Percentiles rank a stretch among this genome's conserved stretches.
Evolutionary conservation across 371 early-diverging fungal genomes (phyloP).

Genomic region (Choanephora cucurbitarum): DNA sequence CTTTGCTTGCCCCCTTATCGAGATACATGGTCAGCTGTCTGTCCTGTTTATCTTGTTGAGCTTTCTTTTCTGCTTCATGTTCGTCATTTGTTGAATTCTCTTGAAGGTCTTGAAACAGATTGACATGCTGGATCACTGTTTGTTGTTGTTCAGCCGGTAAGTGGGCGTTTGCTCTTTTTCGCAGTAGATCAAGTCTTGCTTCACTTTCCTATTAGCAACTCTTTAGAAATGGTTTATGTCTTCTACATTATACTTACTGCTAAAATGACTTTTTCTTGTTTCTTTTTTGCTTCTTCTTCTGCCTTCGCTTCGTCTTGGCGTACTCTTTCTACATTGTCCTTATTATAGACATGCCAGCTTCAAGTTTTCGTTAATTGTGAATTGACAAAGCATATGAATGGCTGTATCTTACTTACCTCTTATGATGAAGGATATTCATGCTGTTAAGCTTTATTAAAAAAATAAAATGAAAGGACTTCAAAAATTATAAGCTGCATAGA

Average conservation of each 20-base stretch:
- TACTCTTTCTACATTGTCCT: constrained; percentile 70
- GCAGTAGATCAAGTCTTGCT: constrained; percentile 48
- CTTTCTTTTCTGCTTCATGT: constrained; percentile 58
- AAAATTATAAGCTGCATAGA: not conserved
- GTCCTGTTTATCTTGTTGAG: constrained; percentile 58
- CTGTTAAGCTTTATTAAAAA: not conserved
- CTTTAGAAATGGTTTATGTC: no score
- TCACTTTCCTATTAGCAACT: constrained; percentile 59
- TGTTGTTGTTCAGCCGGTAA: constrained; percentile 1
- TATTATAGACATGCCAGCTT: constrained; percentile 81
- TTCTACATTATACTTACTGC: constrained; percentile 39
- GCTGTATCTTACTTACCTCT: no score
- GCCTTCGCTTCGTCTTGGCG: constrained; percentile 71
- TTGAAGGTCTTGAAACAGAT: constrained; percentile 59
- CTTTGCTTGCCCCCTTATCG: constrained; percentile 44
- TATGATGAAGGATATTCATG: constrained; percentile 76
- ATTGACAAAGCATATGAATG: no score
- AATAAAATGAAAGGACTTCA: not conserved
- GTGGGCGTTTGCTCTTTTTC: constrained; percentile 46
- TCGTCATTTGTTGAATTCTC: constrained; percentile 51
- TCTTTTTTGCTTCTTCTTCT: constrained; percentile 48
- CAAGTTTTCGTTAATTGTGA: no score
- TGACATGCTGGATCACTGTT: constrained; percentile 34
- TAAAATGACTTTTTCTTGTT: constrained; percentile 41
- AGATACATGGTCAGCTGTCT: constrained; percentile 69